Conservation (phyloP, 805 yeast species). For the Cyberlindnera bimundalis region DNA sequence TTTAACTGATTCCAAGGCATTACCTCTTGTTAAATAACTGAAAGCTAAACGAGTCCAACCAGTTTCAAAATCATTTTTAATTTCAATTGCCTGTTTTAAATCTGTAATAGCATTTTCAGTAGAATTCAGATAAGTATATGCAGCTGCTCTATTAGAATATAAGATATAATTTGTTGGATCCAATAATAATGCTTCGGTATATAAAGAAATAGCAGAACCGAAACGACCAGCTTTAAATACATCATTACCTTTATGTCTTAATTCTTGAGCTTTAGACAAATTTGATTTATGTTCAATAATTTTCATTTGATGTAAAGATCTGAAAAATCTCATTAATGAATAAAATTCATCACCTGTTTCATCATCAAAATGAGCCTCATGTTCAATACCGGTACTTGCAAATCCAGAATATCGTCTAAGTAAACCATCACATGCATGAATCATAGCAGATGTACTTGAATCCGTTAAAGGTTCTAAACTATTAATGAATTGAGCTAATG, state of each 20-base stretch:
- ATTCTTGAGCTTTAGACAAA: constrained; percentile 6
- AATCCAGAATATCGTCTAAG: constrained; percentile 17
- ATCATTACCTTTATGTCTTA: constrained; percentile 22
- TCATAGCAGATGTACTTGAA: neutral
- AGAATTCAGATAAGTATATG: constrained; percentile 33
- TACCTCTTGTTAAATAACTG: constrained; percentile 33
- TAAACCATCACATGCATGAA: constrained; percentile 5
- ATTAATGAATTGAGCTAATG: constrained; percentile 16
- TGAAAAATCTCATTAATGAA: constrained; percentile 15
- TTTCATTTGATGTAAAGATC: constrained; percentile 12
- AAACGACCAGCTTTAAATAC: constrained; percentile 16
- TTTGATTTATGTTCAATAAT: constrained; percentile 3
- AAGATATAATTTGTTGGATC: constrained; percentile 34
- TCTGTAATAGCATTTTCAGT: constrained; percentile 37
- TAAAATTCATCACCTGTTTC: constrained; percentile 19
- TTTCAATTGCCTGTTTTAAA: constrained; percentile 29
- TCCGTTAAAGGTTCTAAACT: constrained; percentile 6
- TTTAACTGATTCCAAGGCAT: constrained; percentile 34
- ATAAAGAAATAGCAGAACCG: constrained; percentile 32
- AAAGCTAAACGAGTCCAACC: constrained; percentile 39
- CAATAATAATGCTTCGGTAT: constrained; percentile 34
- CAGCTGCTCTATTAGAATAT: constrained; percentile 40
- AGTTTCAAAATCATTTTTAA: constrained; percentile 36
- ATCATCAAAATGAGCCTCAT: constrained; percentile 11
- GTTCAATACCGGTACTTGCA: constrained; percentile 10